A percentile compares a stretch with the other conserved stretches of the same genome.
Conservation (phyloP, 2,329 filamentous ascomycete species). For the Xylaria digitata region DNA sequence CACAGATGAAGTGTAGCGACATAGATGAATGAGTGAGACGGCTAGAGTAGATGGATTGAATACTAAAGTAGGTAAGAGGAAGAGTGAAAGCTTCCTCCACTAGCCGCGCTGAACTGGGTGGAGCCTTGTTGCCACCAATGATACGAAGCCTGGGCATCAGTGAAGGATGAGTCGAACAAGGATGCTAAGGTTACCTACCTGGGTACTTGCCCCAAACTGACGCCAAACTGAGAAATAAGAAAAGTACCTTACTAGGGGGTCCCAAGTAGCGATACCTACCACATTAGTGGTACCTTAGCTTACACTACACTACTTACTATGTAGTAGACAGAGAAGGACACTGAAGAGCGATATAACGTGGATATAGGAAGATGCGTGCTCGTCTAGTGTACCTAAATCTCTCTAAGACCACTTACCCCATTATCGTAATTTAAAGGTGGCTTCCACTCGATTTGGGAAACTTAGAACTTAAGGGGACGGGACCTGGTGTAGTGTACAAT, state of each 20-base stretch:
- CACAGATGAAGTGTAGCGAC: background rate
- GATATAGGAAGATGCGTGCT: too few relatives aligned
- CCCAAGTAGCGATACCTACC: conserved; percentile 1
- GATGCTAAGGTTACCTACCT: conserved; percentile 23
- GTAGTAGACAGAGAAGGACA: too few relatives aligned
- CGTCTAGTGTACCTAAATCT: too few relatives aligned
- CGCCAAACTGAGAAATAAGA: background rate
- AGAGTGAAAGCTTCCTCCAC: conserved; percentile 29
- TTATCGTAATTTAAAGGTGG: too few relatives aligned
- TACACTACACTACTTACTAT: too few relatives aligned
- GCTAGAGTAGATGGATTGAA: conserved; percentile 13
- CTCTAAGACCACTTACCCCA: too few relatives aligned
- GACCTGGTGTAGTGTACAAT: too few relatives aligned
- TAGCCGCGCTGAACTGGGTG: conserved; percentile 27
- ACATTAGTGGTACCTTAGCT: too few relatives aligned
- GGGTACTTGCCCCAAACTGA: conserved; percentile 4
- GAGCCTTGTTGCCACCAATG: conserved; percentile 32
- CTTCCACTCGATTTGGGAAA: too few relatives aligned
- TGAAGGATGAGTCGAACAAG: conserved; percentile 36
- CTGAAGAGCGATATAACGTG: too few relatives aligned
- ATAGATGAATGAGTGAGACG: conserved; percentile 19
- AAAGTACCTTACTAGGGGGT: background rate
- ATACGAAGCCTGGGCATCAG: conserved; percentile 40
- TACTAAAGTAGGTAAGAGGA: conserved; percentile 5
- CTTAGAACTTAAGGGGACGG: too few relatives aligned